Evolutionary conservation across 331 rosid species (phyloP).

Genomic region (Pyrus hybrid): DNA sequence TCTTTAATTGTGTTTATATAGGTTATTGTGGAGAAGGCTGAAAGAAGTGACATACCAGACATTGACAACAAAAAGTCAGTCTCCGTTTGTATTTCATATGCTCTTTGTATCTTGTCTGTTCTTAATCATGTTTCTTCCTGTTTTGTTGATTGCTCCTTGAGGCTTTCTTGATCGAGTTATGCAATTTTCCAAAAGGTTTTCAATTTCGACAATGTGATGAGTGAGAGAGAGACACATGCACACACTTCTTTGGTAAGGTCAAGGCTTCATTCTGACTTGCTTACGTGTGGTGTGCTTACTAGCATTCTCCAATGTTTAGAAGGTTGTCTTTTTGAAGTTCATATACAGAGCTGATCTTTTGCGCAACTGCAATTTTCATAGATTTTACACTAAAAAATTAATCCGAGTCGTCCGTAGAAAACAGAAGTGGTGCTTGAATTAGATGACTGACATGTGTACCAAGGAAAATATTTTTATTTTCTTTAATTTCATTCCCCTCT

Average conservation of each 20-base stretch:
- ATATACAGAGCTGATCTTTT: no score
- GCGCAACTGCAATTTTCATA: no score
- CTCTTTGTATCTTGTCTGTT: background rate
- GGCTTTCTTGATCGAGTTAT: no score
- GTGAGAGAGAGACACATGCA: background rate
- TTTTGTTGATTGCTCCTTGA: no score
- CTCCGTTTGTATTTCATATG: background rate
- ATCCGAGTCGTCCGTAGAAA: no score
- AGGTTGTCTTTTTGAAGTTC: background rate
- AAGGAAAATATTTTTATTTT: no score
- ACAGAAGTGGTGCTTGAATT: no score
- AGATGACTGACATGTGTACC: no score
- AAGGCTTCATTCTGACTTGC: background rate
- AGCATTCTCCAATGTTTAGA: background rate
- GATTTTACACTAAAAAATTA: no score
- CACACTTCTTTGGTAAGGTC: background rate
- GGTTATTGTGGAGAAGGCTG: conserved; percentile 52
- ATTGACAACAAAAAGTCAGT: conserved; percentile 48
- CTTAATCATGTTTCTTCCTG: background rate
- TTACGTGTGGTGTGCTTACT: background rate
- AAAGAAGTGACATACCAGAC: conserved; percentile 40
- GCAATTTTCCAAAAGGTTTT: no score
- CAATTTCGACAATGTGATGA: no score
- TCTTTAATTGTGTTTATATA: background rate
- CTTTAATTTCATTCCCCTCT: no score